Evolutionary conservation across 805 yeast genomes (phyloP), one percentile per base, ranked within the genome.

Genomic region (Candida succiphila): DNA sequence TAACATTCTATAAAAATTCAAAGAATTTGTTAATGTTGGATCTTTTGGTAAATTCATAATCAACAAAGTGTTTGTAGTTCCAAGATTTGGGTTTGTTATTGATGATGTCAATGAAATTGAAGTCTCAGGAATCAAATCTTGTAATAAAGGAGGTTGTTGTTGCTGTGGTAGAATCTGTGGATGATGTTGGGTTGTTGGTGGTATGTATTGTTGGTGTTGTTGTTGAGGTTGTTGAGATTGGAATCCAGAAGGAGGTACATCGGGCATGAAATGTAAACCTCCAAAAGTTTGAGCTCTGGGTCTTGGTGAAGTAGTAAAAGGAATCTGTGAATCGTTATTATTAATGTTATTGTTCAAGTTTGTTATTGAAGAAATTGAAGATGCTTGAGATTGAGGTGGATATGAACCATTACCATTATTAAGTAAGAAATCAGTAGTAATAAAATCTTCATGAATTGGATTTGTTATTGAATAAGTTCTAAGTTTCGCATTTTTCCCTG

Each of bases 21-120:
- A 56, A 4, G 86, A 68, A 28, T 75, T 67, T 14, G 58, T 46
- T 26, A 56, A 37, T 7, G 33, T 33, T 9, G 52, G 31, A 37
- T 54, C 60, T 25, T 43, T 45, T 10, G 96, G 96, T 33, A 89
- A 67, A 49, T 88, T 86, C 29, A 87, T 83, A 35, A 92, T 64
- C 42, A 88, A 67, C 29, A 89, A 63, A 10, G 85, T 76, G 43
- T 80, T 74, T 1, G 95, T 77, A 14, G 94, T 94, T 14, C 82
- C 76, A 43, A 85, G 51, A 29, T 75, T 62, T 4, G 83, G 67
- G 48, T 80, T 85, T 35, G 78, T 80, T 44, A 75, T 75, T 27
- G 82, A 74, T 2, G 88, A 75, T n/a, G 80, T 78, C 60, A 80
- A 65, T 27, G 72, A 65, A 27, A 79, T 59, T 25, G 68, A 61